phyloP scores from a whole-genome alignment of 2,329 filamentous ascomycete species.

The Aphanoascus verrucosus region DNA sequence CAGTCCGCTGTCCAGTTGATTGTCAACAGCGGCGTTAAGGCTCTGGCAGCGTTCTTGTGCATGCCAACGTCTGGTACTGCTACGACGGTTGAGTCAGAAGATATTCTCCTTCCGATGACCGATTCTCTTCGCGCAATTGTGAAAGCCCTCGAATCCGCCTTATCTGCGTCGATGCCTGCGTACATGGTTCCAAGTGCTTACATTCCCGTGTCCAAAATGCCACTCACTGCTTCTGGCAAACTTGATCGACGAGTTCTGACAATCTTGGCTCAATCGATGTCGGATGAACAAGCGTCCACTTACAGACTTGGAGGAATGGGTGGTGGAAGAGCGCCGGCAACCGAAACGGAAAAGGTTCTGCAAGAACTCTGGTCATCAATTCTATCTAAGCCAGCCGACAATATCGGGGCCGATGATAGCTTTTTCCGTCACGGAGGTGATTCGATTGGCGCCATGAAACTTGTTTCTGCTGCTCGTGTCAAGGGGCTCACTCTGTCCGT shows the following conservation, averaged over 20 bases:
- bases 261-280: constrained; percentile 13
- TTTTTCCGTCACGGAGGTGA: constrained; percentile 41
- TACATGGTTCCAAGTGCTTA: constrained; percentile 75
- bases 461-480: constrained; percentile 34
- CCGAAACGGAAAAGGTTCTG: constrained; percentile 24
- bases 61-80: constrained; percentile 36
- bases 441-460: constrained; percentile 39
- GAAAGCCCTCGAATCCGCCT: constrained; percentile 20
- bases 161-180: constrained; percentile 49
- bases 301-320: constrained; percentile 14
- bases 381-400: constrained; percentile 29
- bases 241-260: constrained; percentile 51
- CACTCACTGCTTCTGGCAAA: constrained; percentile 65
- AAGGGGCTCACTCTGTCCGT: constrained; percentile 34
- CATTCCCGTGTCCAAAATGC: constrained; percentile 58
- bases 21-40: constrained; percentile 69
- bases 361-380: constrained; percentile 31
- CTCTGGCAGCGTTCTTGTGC: constrained; percentile 43
- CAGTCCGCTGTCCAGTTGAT: constrained; percentile 67
- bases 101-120: constrained; percentile 24
- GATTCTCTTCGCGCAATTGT: constrained; percentile 41
- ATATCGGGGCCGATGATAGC: constrained; percentile 35
- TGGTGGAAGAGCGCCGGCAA: constrained; percentile 18
- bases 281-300: constrained; percentile 10
- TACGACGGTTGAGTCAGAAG: constrained; percentile 20